Percentiles rank a stretch among this genome's conserved stretches.
Evolutionary conservation across 192 early-diverging fungal genomes (phyloP).

Genomic region (Linderina pennispora): DNA sequence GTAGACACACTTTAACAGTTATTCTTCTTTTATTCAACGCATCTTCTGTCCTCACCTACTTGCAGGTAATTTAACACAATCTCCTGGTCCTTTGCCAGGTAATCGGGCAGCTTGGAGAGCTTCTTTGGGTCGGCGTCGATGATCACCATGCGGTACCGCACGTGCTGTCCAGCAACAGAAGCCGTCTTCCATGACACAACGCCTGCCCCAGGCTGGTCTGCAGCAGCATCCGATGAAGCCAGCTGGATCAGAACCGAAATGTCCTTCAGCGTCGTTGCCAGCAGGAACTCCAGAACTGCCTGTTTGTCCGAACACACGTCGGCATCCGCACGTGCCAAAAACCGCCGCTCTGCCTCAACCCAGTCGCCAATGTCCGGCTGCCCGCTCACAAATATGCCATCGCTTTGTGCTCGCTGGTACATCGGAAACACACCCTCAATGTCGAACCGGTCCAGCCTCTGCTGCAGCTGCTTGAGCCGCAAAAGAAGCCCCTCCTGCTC

Average conservation of each 20-base stretch:
- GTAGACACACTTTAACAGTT: no score
- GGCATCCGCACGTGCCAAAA: slow-evolving; percentile 4
- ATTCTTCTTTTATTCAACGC: no score
- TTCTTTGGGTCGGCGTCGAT: slow-evolving; percentile 73
- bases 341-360: slow-evolving; percentile 20
- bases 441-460: slow-evolving; percentile 50
- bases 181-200: no score
- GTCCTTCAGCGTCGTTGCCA: slow-evolving; percentile 74
- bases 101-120: slow-evolving; percentile 50
- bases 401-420: slow-evolving; percentile 17
- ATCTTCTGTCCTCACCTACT: no score
- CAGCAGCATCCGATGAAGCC: no score
- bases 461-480: slow-evolving; percentile 46
- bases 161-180: no score
- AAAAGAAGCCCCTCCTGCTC: slow-evolving; percentile 41
- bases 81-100: slow-evolving; percentile 47
- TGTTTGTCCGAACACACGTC: slow-evolving; percentile 30
- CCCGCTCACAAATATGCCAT: slow-evolving; percentile 10
- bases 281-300: slow-evolving; percentile 55
- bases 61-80: no score
- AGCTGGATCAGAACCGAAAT: slow-evolving; percentile 67
- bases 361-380: slow-evolving; percentile 21
- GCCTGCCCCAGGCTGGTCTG: no score
- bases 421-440: slow-evolving; percentile 47
- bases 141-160: slow-evolving; percentile 45